Evolutionary conservation across 2,329 filamentous ascomycete species (phyloP).

Genomic region (Xylaria sp.): DNA sequence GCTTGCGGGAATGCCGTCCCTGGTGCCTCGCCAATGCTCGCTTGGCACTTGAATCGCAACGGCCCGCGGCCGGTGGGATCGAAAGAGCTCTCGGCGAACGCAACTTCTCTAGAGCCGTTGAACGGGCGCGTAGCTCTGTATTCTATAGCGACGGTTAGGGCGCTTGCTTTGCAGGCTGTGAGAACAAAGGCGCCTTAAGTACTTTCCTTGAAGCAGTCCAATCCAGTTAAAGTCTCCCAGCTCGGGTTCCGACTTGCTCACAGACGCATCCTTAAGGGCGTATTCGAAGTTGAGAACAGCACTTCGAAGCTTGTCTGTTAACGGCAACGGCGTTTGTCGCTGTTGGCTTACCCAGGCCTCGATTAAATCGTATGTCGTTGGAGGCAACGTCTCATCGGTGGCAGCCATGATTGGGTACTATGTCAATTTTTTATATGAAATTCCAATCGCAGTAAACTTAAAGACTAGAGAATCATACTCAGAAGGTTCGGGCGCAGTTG

Average conservation of each 20-base stretch:
- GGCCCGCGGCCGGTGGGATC: slow-evolving; percentile 12
- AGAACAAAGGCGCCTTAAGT: not conserved
- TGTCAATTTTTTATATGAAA: not conserved
- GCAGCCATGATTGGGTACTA: slow-evolving; percentile 7
- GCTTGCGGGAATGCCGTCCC: slow-evolving; percentile 26
- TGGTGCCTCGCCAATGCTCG: slow-evolving; percentile 35
- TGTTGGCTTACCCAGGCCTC: slow-evolving; percentile 42
- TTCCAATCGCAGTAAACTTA: not conserved
- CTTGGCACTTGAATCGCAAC: slow-evolving; percentile 36
- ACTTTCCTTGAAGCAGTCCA: slow-evolving; percentile 46
- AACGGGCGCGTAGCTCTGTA: slow-evolving; percentile 37
- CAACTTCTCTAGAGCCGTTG: slow-evolving; percentile 12
- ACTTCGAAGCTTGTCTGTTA: slow-evolving; percentile 47
- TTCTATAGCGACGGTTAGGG: slow-evolving; percentile 40
- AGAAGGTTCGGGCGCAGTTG: not conserved
- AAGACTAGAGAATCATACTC: not conserved
- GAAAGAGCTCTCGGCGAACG: slow-evolving; percentile 29
- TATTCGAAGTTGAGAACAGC: slow-evolving; percentile 50
- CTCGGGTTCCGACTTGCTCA: slow-evolving; percentile 32
- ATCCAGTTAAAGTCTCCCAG: slow-evolving; percentile 46
- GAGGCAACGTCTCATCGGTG: slow-evolving; percentile 8
- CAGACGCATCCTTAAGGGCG: slow-evolving; percentile 20
- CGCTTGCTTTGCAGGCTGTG: not conserved
- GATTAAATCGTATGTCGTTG: slow-evolving; percentile 33
- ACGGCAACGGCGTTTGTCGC: slow-evolving; percentile 45